Base-by-base conservation (phyloP, 1,139 yeast genomes). In the Yamadazyma oceani region DNA sequence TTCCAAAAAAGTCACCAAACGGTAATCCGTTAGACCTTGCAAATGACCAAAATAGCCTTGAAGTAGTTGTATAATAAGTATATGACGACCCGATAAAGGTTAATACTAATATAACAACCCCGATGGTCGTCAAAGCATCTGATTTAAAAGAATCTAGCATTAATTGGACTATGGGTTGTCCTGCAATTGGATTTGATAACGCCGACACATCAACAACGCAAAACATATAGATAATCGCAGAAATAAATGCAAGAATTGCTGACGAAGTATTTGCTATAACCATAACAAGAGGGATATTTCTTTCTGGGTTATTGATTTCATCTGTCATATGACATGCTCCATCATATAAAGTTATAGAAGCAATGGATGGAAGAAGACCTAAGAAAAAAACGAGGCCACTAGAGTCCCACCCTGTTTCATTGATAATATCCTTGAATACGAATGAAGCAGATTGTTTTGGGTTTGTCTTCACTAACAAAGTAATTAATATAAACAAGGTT, bases 241-340 rank as follows among this genome's bases (percentile, higher is more conserved):
- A 46, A 21, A 54, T 31, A 26, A 57, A 54, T 5, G 57, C 62
- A 22, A 53, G 42, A 5, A 54, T 23, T 2, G 55, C 62, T 2
- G 61, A 54, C 2, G 52, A 42, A 2, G 51, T 36, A 30, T 58
- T 57, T 21, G 61, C 48, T 22, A 55, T 55, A 14, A 57, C 48
- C 61, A 60, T 55, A 3, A 57, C 64, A 35, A 54, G 49, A 1
- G 65, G 65, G 10, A 60, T 51, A 24, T 58, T 54, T 35, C 44
- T 49, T 40, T 57, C 60, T 2, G 65, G 64, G 7, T 48, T 37
- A 10, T 53, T 57, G 28, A 59, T 53, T 40, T 60, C 64, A 38
- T 59, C 62, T 3, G 64, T 60, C 59, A 58, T 55, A 45, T 60
- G 64, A 26, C 59, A 54, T 12, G 64, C 61, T 7, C 63, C 61